Conservation (phyloP, 2,329 filamentous ascomycete species). For the Arthroderma sp. region DNA sequence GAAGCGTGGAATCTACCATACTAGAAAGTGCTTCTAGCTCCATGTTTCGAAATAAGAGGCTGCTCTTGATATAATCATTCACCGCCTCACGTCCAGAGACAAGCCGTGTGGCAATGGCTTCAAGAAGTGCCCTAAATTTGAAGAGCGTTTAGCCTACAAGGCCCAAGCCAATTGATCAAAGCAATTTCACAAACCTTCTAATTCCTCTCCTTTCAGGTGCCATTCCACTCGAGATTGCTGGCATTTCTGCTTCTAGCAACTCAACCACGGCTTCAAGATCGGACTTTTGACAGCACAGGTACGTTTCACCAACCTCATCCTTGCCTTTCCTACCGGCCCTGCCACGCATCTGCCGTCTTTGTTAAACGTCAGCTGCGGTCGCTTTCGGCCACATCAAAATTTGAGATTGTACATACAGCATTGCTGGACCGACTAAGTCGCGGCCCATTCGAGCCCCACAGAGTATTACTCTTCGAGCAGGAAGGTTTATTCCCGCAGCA, state of each 20-base stretch:
- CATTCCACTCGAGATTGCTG: conserved; percentile 55
- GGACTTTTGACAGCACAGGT: conserved; percentile 55
- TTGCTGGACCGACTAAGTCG: conserved; percentile 62
- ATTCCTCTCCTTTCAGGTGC: conserved; percentile 54
- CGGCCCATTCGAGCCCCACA: conserved; percentile 64
- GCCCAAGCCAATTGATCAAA: not conserved
- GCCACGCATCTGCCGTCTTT: conserved; percentile 61
- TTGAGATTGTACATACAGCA: conserved; percentile 40
- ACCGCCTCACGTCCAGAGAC: conserved; percentile 53
- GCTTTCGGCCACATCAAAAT: not conserved
- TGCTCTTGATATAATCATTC: conserved; percentile 55
- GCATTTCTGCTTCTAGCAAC: conserved; percentile 59
- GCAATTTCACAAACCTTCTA: conserved; percentile 40
- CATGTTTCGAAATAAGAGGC: conserved; percentile 49
- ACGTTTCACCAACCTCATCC: conserved; percentile 64
- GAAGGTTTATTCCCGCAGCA: conserved; percentile 69
- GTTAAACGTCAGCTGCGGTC: conserved; percentile 13
- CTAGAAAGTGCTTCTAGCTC: conserved; percentile 37
- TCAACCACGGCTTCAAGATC: conserved; percentile 59
- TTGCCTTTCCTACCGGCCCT: conserved; percentile 67
- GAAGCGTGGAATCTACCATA: conserved; percentile 47
- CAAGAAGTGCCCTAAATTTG: conserved; percentile 49
- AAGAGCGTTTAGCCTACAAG: not conserved
- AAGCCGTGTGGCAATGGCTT: conserved; percentile 55
- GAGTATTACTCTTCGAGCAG: conserved; percentile 59